Evolutionary conservation across 495 filamentous ascomycete species (phyloP).

Genomic region (Podospora sp.): DNA sequence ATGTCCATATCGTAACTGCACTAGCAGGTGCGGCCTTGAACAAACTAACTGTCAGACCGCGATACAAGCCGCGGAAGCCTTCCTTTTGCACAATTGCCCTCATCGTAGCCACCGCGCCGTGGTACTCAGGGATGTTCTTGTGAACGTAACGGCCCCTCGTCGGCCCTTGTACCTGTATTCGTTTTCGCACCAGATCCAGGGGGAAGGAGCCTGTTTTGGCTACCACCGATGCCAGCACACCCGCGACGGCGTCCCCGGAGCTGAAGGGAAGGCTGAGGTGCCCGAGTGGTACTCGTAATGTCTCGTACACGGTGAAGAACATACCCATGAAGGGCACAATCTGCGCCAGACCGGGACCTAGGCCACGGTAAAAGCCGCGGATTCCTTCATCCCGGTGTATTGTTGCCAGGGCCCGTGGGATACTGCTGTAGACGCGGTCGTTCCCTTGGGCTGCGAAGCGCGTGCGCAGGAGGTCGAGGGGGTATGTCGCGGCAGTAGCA

Average conservation of each 20-base stretch:
- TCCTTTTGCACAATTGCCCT: constrained; percentile 68
- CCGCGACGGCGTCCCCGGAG: constrained; percentile 77
- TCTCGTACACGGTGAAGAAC: constrained; percentile 90
- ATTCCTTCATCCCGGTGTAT: constrained; percentile 76
- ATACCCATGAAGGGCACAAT: constrained; percentile 96
- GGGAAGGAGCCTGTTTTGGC: constrained; percentile 92
- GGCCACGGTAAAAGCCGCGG: constrained; percentile 81
- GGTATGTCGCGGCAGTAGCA: constrained; percentile 86
- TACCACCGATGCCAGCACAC: constrained; percentile 72
- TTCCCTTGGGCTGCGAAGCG: constrained; percentile 92
- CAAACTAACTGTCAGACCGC: constrained; percentile 84
- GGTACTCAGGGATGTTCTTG: constrained; percentile 84
- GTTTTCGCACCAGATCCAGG: constrained; percentile 89
- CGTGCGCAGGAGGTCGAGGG: constrained; percentile 89
- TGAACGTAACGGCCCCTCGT: constrained; percentile 77
- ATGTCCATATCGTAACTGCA: constrained; percentile 98
- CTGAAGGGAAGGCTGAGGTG: constrained; percentile 67
- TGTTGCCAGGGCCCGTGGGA: constrained; percentile 66
- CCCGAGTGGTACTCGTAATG: constrained; percentile 56
- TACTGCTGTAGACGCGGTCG: constrained; percentile 74
- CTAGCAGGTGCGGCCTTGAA: constrained; percentile 93
- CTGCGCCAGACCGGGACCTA: constrained; percentile 77
- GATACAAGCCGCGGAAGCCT: constrained; percentile 79
- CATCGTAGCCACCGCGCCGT: constrained; percentile 66
- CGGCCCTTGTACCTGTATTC: constrained; percentile 94